Evolutionary conservation across 2,329 filamentous ascomycete species (phyloP).

Genomic region (Dactylellina leptospora): DNA sequence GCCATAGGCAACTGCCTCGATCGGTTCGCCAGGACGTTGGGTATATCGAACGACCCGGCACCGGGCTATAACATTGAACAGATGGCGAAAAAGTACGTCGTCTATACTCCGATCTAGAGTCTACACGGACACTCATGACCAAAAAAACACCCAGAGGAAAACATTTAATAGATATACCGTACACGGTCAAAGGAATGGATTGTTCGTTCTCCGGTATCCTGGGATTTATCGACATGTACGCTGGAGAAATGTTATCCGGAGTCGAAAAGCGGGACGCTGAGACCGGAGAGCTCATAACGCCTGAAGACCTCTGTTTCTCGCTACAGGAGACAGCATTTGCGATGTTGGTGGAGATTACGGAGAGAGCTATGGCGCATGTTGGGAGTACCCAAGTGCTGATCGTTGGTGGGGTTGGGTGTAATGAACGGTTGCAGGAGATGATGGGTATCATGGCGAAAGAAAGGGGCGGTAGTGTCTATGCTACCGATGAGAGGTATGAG

Average conservation of each 20-base stretch:
- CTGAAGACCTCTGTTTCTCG: conserved; percentile 88
- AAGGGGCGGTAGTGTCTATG: conserved; percentile 87
- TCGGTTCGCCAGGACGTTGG: conserved; percentile 88
- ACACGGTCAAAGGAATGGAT: conserved; percentile 98
- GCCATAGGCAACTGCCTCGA: conserved; percentile 98
- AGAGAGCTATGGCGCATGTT: conserved; percentile 97
- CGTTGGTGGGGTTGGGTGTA: conserved; percentile 94
- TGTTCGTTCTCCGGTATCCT: conserved; percentile 94
- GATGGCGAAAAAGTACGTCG: conserved; percentile 73
- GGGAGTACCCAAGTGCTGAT: conserved; percentile 89
- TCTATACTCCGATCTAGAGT: too few species aligned
- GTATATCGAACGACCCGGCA: conserved; percentile 93
- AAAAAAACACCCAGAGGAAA: conserved; percentile 61
- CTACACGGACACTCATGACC: background rate
- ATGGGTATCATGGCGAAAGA: conserved; percentile 95
- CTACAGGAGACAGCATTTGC: conserved; percentile 95
- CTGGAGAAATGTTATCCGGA: conserved; percentile 71
- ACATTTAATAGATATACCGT: conserved; percentile 84
- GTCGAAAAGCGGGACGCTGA: conserved; percentile 50
- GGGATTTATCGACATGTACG: conserved; percentile 80
- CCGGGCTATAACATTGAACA: conserved; percentile 99
- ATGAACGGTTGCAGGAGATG: conserved; percentile 94
- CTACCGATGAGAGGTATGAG: conserved; percentile 80
- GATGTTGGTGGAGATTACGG: conserved; percentile 98
- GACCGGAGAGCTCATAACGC: conserved; percentile 69